Evolutionary conservation across 768 basidiomycete species (phyloP), one percentile per base, ranked within the genome.

Genomic region (Tricholoma furcatifolium): DNA sequence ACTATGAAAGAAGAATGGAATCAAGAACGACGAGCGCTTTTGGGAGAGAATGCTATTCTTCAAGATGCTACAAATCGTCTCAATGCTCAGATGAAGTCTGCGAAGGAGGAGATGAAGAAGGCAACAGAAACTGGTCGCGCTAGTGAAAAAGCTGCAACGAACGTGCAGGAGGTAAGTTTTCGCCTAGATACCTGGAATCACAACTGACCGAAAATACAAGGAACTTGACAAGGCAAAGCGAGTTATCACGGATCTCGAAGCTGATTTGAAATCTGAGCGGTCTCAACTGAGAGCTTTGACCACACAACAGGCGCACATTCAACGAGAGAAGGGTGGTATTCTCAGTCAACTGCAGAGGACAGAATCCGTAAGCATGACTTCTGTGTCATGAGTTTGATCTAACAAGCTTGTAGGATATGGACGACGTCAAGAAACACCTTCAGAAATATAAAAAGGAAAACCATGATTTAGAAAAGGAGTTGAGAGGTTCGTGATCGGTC

Each of bases 391-490:
- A 27, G 3, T 23, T 50, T 24, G n/a, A 20, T 24, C 18, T 48
- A 44, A 39, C 47, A 18, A 4, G 40, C 55, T 41, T 61, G 20
- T 59, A 92, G 89, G 89, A 91, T 61, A 90, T 93, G 81, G 82
- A 87, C 21, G 87, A 86, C 46, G 80, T 93, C 39, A 85, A 82
- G 57, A 67, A 77, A 11, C 84, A 93, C 31, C 66, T 92, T 6
- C 81, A 85, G 40, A 76, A 75, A 50, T 72, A 82, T 67, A 93
- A 90, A 68, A 80, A 83, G 53, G 85, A 90, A 60, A 92, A 87
- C 57, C 76, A 82, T 21, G 81, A 82, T 17, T 73, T 93, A 23
- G 90, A 92, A 65, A 75, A 72, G 43, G 89, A 93, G 53, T 75
- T 92, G 40, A 79, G 87, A 70, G 76, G 90, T 88, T 63, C 23